Base-by-base conservation (phyloP, 169 alveolate genomes). In the Cryptosporidium sp. region DNA sequence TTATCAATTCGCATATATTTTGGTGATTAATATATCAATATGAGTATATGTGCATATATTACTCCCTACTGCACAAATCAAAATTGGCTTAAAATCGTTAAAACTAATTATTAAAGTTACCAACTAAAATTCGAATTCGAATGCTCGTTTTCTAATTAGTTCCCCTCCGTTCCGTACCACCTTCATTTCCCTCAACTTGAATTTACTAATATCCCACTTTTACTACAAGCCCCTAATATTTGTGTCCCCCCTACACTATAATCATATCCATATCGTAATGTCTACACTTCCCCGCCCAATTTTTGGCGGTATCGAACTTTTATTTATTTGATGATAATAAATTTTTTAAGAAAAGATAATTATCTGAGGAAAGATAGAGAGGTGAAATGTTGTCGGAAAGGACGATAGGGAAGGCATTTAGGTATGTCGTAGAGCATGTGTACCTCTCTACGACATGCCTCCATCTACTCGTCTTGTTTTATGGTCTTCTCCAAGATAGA, bases 401-500 rank as follows among this genome's bases (percentile, higher is more conserved):
- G 70, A 73, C 62, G 51, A 73, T 73, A 55, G 86, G 86, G 70
- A 73, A 73, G 70, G 75, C 50, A 65, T 80, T 80, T 35, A 80
- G 75, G 67, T 80, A 45, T 62, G 68, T 80, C n/a, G 89, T 62
- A 31, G 89, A 62, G 39, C 73, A 80, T 33, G 75, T 80, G 26
- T 80, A 80, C 41, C 75, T 62, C 69, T 80, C 80, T 18, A 65
- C 89, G n/a, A 62, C 75, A 23, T 62, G 80, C 45, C 52, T 80
- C 10, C 89, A 80, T 67, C 89, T 80, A 10, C 70, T 80, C 21
- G 80, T 92, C 39, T 92, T 93, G 5, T 84, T 67, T 26, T 86
- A 85, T 23, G 93, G 94, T 23, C 95, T 93, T n/a, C 59, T 70
- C 65, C 91, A 93, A 51, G 93, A 87, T 71, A 62, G 74, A 50